phyloP scores from a whole-genome alignment of 352 stramenopile species.

The Phytophthora melonis region DNA sequence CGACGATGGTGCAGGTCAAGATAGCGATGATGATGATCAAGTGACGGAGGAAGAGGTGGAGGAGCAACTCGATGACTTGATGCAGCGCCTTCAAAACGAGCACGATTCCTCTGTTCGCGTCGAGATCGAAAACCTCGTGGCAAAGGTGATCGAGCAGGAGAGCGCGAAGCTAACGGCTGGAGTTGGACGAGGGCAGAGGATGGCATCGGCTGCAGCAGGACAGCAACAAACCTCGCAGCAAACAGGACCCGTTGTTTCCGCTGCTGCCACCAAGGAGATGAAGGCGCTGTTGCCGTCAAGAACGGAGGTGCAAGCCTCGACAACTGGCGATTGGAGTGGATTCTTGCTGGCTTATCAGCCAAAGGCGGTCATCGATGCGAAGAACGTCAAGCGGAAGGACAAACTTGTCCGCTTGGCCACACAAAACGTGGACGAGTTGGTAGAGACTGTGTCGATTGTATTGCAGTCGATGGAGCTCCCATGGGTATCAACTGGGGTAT shows the following conservation, averaged over 20 bases:
- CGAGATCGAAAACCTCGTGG: conserved; percentile 50
- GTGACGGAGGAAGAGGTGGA: conserved; percentile 54
- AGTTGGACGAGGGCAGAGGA: conserved; percentile 46
- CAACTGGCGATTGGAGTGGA: conserved; percentile 39
- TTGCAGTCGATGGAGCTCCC: conserved; percentile 38
- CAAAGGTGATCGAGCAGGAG: conserved; percentile 54
- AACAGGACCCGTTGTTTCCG: conserved; percentile 45
- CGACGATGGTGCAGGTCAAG: conserved; percentile 5
- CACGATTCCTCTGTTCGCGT: conserved; percentile 39
- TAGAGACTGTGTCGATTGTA: conserved; percentile 29
- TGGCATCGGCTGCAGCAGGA: conserved; percentile 42
- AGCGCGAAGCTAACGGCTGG: conserved; percentile 46
- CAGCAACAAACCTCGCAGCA: conserved; percentile 14
- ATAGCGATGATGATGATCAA: conserved; percentile 41
- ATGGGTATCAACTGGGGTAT: conserved; percentile 12
- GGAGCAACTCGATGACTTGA: conserved; percentile 59
- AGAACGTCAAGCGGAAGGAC: conserved; percentile 58
- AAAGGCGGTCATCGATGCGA: conserved; percentile 44
- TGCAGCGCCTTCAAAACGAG: conserved; percentile 49
- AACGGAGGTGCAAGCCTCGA: conserved; percentile 30
- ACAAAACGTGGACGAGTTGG: conserved; percentile 53
- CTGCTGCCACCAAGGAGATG: conserved; percentile 65
- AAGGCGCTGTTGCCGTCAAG: conserved; percentile 52
- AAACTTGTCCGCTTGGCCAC: conserved; percentile 60
- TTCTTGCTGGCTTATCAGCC: conserved; percentile 58